A percentile compares a stretch with the other conserved stretches of the same genome.
These are phyloP conservation scores for Lepidium didymum DNA, from an alignment of 345 rosid genomes.

Conservation along the genomic window DNA sequence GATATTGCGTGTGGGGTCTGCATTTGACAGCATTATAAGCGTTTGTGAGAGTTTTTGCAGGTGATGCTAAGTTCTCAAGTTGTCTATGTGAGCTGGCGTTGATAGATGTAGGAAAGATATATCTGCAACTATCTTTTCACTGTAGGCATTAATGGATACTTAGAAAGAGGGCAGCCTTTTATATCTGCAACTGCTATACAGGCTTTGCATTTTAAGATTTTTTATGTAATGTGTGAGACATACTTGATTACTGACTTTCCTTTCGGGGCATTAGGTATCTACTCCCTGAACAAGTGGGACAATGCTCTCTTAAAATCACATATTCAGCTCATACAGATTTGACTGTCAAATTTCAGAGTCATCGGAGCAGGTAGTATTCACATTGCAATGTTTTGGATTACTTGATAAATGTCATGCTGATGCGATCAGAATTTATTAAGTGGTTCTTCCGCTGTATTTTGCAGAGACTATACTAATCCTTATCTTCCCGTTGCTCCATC, in stretches of 20 bases:
- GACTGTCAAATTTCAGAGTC: constrained; percentile 97
- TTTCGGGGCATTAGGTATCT: constrained; percentile 57
- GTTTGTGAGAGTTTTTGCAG: neutral
- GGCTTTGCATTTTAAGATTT: neutral
- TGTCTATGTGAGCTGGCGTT: neutral
- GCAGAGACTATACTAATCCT: constrained; percentile 95
- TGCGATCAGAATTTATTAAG: neutral
- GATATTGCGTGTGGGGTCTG: constrained; percentile 19
- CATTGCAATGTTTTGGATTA: neutral
- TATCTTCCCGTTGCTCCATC: constrained; percentile 98
- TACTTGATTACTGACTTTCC: constrained; percentile 5
- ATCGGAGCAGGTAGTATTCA: constrained; percentile 76
- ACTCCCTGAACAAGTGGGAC: constrained; percentile 65
- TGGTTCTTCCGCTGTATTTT: neutral
- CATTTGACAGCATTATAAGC: neutral
- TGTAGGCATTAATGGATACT: neutral
- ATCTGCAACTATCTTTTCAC: neutral
- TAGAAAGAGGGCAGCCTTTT: neutral
- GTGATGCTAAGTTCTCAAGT: neutral
- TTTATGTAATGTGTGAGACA: neutral
- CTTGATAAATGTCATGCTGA: neutral
- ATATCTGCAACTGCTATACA: neutral
- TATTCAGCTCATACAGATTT: constrained; percentile 98
- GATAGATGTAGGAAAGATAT: neutral
- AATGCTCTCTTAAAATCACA: constrained; percentile 84